Base-by-base conservation (phyloP, 2,329 filamentous ascomycete genomes). In the Coniochaeta sp. region DNA sequence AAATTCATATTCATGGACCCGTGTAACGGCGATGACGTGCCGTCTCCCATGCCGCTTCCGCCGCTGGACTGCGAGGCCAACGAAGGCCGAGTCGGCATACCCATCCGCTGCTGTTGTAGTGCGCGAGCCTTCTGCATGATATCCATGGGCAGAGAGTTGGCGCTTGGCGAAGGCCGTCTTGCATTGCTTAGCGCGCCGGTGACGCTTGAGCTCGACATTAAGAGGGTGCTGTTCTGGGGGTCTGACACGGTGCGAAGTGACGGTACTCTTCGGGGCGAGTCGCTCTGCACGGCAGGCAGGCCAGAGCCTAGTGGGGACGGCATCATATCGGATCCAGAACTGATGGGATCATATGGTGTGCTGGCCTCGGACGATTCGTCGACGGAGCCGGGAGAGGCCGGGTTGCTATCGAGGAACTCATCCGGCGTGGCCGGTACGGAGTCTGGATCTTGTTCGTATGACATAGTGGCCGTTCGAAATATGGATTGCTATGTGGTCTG, bases 121-220 rank as follows among this genome's bases (percentile, higher is more conserved):
- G 70, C 72, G 3, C 70, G 69, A 22, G 72, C 72, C 61, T 75
- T 77, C 38, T 73, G 70, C 65, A 79, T 71, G 54, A 78, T 70
- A 50, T 76, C 76, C 40, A 70, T 71, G 9, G 77, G 76, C 60
- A 77, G 62, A 31, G 64, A 73, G 47, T 71, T 71, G 1, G 77
- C 69, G 12, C 75, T 69, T 16, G 75, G 74, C 22, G 75, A 70
- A 3, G 83, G 85, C 57, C 82, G 78, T 61, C 85, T 78, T 5
- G 83, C 85, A 65, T 76, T 84, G 72, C 88, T 91, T 68, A 96
- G 77, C 61, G 90, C 83, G 44, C 91, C 91, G 4, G 93, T 79
- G 44, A 90, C 87, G 31, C 89, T 95, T n/a, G 92, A 96, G n/a
- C 87, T 92, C 7, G 89, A 77, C 60, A 85, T 90, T 85, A 96